Evolutionary conservation across 495 filamentous ascomycete species (phyloP).

Genomic region (Penicillium silybi): DNA sequence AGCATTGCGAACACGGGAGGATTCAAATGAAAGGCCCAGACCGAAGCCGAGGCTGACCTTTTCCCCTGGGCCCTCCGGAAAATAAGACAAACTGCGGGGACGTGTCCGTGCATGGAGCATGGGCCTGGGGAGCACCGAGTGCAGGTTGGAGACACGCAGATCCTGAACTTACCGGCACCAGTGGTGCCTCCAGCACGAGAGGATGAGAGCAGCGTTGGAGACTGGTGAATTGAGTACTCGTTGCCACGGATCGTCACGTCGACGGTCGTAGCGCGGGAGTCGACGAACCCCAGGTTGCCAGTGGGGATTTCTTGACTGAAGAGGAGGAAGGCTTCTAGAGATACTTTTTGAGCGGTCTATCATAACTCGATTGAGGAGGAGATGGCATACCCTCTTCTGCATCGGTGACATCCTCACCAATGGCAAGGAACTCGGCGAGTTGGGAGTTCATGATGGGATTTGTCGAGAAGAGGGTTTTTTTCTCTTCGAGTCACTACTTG

Average conservation of each 20-base stretch:
- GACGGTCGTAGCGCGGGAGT: constrained; percentile 60
- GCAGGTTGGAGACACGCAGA: constrained; percentile 1
- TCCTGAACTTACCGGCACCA: constrained; percentile 64
- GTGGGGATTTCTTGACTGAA: constrained; percentile 74
- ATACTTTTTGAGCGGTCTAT: constrained; percentile 2
- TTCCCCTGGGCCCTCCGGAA: not conserved
- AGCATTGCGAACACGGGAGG: not conserved
- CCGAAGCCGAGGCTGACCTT: constrained; percentile 3
- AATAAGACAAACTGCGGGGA: not conserved
- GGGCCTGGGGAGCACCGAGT: not conserved
- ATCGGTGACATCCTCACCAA: constrained; percentile 47
- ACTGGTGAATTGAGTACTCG: constrained; percentile 80
- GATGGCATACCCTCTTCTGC: constrained; percentile 60
- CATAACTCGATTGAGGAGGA: not conserved
- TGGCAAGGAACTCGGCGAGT: constrained; percentile 14
- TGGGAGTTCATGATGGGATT: constrained; percentile 3
- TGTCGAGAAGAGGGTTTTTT: not conserved
- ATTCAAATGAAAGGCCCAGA: constrained; percentile 1
- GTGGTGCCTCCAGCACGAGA: constrained; percentile 81
- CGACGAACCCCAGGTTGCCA: constrained; percentile 79
- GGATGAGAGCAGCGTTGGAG: constrained; percentile 74
- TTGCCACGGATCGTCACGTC: constrained; percentile 64
- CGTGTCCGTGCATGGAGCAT: not conserved
- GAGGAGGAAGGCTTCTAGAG: constrained; percentile 75
- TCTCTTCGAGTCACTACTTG: not conserved